A percentile compares a stretch with the other conserved stretches of the same genome.
phyloP scores from a whole-genome alignment of 306 rosid species.

The Begonia masoniana region DNA sequence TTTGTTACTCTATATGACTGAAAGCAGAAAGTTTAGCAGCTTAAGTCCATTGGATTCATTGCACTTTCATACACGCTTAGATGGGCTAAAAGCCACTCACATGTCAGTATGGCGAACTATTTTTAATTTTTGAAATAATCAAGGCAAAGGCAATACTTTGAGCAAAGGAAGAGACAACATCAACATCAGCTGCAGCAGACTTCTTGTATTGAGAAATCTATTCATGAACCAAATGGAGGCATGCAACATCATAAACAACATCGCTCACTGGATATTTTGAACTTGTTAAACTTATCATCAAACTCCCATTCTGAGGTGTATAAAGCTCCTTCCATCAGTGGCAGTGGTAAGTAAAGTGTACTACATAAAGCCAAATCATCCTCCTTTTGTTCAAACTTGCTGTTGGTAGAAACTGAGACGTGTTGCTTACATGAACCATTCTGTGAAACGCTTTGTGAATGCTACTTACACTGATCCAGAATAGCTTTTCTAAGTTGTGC shows the following conservation, averaged over 20 bases:
- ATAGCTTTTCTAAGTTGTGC: not conserved
- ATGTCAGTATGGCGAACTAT: not conserved
- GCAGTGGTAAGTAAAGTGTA: conserved; percentile 14
- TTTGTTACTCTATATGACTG: too few relatives aligned
- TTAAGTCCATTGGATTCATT: too few relatives aligned
- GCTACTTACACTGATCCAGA: not conserved
- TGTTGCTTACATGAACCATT: not conserved
- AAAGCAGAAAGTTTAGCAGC: too few relatives aligned
- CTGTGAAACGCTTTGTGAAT: not conserved
- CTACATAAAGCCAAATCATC: too few relatives aligned
- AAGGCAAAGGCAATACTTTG: conserved; percentile 93
- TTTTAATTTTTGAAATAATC: conserved; percentile 8
- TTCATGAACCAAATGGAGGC: conserved; percentile 18
- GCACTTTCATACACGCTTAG: too few relatives aligned
- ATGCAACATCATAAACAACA: conserved; percentile 35
- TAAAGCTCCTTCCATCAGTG: conserved; percentile 24
- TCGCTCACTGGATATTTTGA: conserved; percentile 71
- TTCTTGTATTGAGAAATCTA: conserved; percentile 26
- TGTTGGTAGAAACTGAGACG: not conserved
- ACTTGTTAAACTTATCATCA: conserved; percentile 52
- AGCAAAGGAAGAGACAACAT: conserved; percentile 66
- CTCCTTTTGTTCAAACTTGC: not conserved
- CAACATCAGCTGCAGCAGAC: conserved; percentile 40
- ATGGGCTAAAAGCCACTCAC: too few relatives aligned
- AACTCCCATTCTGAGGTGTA: conserved; percentile 20